These are phyloP conservation scores for Brassica hybrid DNA, from an alignment of 441 rosid species.

Conservation along the genomic window DNA sequence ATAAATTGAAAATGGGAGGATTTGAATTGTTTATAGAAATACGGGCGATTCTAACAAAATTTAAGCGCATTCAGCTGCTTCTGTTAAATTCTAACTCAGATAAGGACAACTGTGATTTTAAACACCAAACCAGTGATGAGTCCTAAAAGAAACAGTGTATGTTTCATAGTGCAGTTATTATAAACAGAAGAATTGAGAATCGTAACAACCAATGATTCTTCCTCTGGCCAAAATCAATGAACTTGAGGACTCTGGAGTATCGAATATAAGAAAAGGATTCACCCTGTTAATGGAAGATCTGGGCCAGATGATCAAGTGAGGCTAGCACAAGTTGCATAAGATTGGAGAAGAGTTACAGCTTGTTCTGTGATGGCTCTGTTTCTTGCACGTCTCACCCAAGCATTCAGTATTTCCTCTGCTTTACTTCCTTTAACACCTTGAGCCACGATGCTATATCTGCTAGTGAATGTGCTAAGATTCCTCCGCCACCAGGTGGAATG, in stretches of 20 bases:
- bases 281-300: too few species aligned
- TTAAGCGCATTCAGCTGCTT: neutral
- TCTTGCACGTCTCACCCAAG: conserved; percentile 76
- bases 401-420: conserved; percentile 68
- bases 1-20: neutral
- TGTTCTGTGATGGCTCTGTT: conserved; percentile 92
- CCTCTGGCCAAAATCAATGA: neutral
- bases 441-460: conserved; percentile 87
- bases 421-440: conserved; percentile 89
- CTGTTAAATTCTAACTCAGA: conserved; percentile 22
- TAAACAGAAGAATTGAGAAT: conserved; percentile 19
- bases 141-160: conserved; percentile 20
- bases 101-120: neutral
- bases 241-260: too few species aligned
- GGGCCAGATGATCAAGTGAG: conserved; percentile 50
- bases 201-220: too few species aligned
- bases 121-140: conserved; percentile 26
- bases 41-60: neutral
- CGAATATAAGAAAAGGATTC: too few species aligned
- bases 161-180: neutral
- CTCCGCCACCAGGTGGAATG: conserved; percentile 88
- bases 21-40: too few species aligned
- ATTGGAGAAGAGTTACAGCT: conserved; percentile 80
- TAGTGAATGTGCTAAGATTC: conserved; percentile 78
- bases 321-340: conserved; percentile 83